phyloP scores from a whole-genome alignment of 2,329 filamentous ascomycete genomes.

The Calycina herbarum region DNA sequence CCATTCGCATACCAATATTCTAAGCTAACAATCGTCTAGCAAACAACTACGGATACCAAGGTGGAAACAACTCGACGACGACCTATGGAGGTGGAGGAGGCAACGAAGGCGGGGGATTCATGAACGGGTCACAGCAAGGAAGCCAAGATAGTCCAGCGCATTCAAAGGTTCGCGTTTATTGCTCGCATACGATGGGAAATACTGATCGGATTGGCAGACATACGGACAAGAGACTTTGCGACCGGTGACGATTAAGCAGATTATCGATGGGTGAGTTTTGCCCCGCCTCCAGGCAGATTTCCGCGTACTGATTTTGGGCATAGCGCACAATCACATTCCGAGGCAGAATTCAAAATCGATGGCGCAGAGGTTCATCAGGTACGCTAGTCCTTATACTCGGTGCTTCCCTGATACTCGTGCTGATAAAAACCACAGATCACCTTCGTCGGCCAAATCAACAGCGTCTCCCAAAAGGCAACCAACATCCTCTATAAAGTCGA shows the following conservation, averaged over 20 bases:
- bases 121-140: conserved; percentile 60
- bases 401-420: neutral
- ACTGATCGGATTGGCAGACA: conserved; percentile 11
- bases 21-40: conserved; percentile 26
- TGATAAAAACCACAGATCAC: conserved; percentile 58
- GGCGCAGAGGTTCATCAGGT: conserved; percentile 65
- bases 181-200: neutral
- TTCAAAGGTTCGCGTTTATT: conserved; percentile 44
- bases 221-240: conserved; percentile 84
- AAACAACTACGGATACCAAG: conserved; percentile 36
- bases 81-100: conserved; percentile 52
- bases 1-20: no score
- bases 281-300: conserved; percentile 7
- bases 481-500: conserved; percentile 92
- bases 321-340: conserved; percentile 66
- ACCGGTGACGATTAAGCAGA: conserved; percentile 93
- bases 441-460: conserved; percentile 87
- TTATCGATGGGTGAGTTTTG: conserved; percentile 64
- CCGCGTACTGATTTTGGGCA: conserved; percentile 14
- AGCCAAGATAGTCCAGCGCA: conserved; percentile 51
- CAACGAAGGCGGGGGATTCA: conserved; percentile 59
- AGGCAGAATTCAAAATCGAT: conserved; percentile 82
- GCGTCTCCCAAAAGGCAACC: conserved; percentile 81
- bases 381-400: conserved; percentile 18
- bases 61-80: conserved; percentile 33